A percentile compares a stretch with the other conserved stretches of the same genome.
phyloP scores from a whole-genome alignment of 202 grass and related monocot species.

The Zizania palustris region DNA sequence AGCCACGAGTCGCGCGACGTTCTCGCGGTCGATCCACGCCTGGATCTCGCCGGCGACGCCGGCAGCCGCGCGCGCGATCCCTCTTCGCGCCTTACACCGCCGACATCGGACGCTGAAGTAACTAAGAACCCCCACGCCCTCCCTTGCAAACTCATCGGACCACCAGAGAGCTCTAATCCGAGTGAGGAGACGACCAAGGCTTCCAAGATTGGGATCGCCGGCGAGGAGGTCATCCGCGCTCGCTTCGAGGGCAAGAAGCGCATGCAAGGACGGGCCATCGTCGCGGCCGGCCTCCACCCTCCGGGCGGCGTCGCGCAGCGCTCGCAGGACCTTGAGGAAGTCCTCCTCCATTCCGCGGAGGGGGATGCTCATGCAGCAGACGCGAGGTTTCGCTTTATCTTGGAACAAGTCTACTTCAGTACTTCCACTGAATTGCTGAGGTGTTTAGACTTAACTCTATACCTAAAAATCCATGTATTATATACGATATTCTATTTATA shows the following conservation, averaged over 20 bases:
- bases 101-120: slow-evolving; percentile 26
- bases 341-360: slow-evolving; percentile 48
- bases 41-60: slow-evolving; percentile 39
- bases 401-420: no score
- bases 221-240: slow-evolving; percentile 70
- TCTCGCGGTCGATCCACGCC: slow-evolving; percentile 71
- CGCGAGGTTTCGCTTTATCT: slow-evolving; percentile 40
- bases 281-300: slow-evolving; percentile 38
- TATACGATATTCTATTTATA: no score
- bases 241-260: slow-evolving; percentile 69
- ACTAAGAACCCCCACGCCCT: background rate
- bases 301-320: slow-evolving; percentile 62
- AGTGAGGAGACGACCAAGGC: slow-evolving; percentile 44
- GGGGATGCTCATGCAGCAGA: background rate
- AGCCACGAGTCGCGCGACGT: slow-evolving; percentile 56
- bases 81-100: background rate
- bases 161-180: slow-evolving; percentile 45
- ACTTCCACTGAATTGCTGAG: no score
- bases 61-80: slow-evolving; percentile 48
- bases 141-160: background rate
- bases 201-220: slow-evolving; percentile 47
- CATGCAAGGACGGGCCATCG: slow-evolving; percentile 46
- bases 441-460: no score
- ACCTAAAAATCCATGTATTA: no score
- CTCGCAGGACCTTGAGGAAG: slow-evolving; percentile 60